These are phyloP conservation scores for Calocera cornea DNA, from an alignment of 768 basidiomycete species.

Conservation along the genomic window DNA sequence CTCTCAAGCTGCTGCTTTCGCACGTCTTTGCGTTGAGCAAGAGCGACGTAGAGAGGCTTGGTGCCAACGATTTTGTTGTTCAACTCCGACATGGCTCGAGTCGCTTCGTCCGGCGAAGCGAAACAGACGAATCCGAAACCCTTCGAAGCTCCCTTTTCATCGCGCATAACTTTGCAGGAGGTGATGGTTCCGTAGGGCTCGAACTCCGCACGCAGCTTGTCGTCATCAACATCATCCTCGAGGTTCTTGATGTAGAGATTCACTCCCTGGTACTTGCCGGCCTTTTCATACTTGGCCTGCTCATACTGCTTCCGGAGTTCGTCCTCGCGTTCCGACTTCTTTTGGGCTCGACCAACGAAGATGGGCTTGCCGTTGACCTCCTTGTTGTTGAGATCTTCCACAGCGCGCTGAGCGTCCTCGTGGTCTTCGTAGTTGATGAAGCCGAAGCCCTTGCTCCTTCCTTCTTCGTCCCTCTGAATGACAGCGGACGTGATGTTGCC, in stretches of 20 bases:
- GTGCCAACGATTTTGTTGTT: constrained; percentile 99
- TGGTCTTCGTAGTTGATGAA: constrained; percentile 95
- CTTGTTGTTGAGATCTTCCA: constrained; percentile 74
- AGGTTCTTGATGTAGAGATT: constrained; percentile 99
- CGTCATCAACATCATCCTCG: constrained; percentile 95
- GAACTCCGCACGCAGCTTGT: constrained; percentile 90
- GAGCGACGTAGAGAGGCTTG: constrained; percentile 96
- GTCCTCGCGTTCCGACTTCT: constrained; percentile 96
- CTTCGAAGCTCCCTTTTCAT: constrained; percentile 84
- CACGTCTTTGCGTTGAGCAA: constrained; percentile 96
- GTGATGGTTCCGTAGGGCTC: constrained; percentile 95
- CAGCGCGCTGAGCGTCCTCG: constrained; percentile 81
- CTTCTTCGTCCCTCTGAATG: constrained; percentile 69
- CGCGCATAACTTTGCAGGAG: constrained; percentile 98
- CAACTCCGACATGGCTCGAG: constrained; percentile 99
- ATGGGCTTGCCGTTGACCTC: constrained; percentile 80
- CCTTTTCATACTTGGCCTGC: constrained; percentile 89
- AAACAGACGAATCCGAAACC: constrained; percentile 99
- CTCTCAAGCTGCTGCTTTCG: constrained; percentile 97
- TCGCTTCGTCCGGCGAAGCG: constrained; percentile 95
- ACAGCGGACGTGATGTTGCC: constrained; percentile 84
- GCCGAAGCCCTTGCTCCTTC: constrained; percentile 92
- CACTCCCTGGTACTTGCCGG: constrained; percentile 96
- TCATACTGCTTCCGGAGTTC: constrained; percentile 89
- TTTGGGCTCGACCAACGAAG: constrained; percentile 93